Conservation (phyloP, 2,329 filamentous ascomycete genomes). For the Hypoxylon sp. region DNA sequence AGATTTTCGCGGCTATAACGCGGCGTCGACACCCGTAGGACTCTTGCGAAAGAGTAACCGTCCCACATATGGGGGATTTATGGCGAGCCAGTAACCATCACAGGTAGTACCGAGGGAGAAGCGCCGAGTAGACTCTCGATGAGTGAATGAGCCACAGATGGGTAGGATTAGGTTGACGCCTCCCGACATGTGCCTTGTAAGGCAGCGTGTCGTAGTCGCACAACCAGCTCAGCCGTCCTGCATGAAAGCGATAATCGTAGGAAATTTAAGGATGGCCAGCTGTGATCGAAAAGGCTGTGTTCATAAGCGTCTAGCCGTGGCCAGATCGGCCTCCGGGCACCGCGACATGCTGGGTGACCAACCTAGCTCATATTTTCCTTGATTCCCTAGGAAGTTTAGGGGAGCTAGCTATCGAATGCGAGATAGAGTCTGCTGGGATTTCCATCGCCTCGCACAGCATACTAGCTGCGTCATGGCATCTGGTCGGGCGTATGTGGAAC, state of each 20-base stretch:
- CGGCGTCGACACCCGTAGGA: not conserved
- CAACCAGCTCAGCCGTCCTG: slow-evolving; percentile 31
- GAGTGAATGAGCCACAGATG: slow-evolving; percentile 10
- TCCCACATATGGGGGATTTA: not conserved
- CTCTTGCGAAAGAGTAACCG: not conserved
- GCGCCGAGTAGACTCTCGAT: slow-evolving; percentile 7
- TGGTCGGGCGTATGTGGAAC: slow-evolving; percentile 29
- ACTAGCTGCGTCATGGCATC: slow-evolving; percentile 30
- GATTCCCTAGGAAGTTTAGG: slow-evolving; percentile 22
- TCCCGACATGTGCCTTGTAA: slow-evolving; percentile 28
- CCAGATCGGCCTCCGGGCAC: slow-evolving; percentile 43
- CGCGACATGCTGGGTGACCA: slow-evolving; percentile 41
- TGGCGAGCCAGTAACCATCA: not conserved
- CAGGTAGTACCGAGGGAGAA: not conserved
- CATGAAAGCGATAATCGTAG: slow-evolving; percentile 39
- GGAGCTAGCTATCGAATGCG: slow-evolving; percentile 9
- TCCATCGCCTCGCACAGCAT: slow-evolving; percentile 39
- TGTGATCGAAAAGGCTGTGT: slow-evolving; percentile 40
- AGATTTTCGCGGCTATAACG: not conserved
- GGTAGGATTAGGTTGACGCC: slow-evolving; percentile 24
- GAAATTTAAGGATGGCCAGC: slow-evolving; percentile 43
- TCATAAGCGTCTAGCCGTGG: slow-evolving; percentile 42
- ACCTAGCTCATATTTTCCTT: slow-evolving; percentile 27
- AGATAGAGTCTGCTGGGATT: slow-evolving; percentile 6
- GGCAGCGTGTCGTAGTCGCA: slow-evolving; percentile 36